Conservation (phyloP, 2,329 filamentous ascomycete genomes). For the Diatrype stigma region DNA sequence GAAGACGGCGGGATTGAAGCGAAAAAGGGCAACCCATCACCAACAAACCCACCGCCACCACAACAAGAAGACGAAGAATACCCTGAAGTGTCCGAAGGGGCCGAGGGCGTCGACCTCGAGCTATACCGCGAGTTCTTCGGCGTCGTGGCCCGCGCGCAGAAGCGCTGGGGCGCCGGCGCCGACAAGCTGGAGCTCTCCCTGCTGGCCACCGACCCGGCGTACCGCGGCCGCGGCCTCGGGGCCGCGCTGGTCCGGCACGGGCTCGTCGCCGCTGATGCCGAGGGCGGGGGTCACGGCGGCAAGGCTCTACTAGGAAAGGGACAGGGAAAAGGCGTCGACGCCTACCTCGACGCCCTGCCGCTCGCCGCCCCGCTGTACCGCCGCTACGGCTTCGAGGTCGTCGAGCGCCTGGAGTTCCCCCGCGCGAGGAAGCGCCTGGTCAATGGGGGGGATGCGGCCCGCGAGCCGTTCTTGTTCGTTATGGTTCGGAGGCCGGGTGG, state of each 20-base stretch:
- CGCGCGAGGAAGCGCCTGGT: slow-evolving; percentile 5
- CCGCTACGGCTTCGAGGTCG: slow-evolving; percentile 14
- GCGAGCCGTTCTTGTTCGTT: slow-evolving; percentile 11
- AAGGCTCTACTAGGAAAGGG: no score
- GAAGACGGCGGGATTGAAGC: background rate
- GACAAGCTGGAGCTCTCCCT: slow-evolving; percentile 24
- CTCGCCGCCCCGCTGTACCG: slow-evolving; percentile 18
- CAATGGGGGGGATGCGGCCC: no score
- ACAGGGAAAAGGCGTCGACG: slow-evolving; percentile 9
- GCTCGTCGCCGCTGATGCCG: slow-evolving; percentile 19
- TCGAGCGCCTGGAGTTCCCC: slow-evolving; percentile 18
- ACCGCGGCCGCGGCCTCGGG: slow-evolving; percentile 22
- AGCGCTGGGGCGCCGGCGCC: slow-evolving; percentile 16
- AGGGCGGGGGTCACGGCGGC: background rate
- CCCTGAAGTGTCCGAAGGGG: slow-evolving; percentile 11
- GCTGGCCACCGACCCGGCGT: slow-evolving; percentile 18
- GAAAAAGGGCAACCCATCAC: no score
- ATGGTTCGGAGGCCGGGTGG: slow-evolving; percentile 14
- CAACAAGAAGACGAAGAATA: slow-evolving; percentile 1
- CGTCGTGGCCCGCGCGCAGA: slow-evolving; percentile 12
- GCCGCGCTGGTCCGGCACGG: slow-evolving; percentile 16
- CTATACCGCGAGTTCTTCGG: slow-evolving; percentile 19
- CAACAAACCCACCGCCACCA: no score
- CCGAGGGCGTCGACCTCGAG: slow-evolving; percentile 15
- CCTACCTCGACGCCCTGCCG: slow-evolving; percentile 19